Base-by-base conservation (phyloP, 805 yeast species). In the Kluyveromyces wickerhamii region DNA sequence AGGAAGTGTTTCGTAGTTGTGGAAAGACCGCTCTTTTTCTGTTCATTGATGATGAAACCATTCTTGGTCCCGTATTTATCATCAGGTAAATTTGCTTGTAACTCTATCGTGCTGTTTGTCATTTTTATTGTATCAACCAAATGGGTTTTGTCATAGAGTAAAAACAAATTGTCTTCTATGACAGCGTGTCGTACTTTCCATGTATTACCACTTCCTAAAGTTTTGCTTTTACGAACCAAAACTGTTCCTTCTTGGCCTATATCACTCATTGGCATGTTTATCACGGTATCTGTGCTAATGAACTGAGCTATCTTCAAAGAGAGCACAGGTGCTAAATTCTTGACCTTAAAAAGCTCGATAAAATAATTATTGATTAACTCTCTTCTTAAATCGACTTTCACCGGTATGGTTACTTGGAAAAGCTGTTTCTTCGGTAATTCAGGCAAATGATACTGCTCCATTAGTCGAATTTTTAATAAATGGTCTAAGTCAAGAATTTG, bases 161-260 rank as follows among this genome's bases (percentile, higher is more conserved):
- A 72, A 32, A 82, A 59, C 20, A 51, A 57, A 3, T 77, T 74
- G 0, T 79, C 79, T 39, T 76, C 79, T 13, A 79, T 66, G 27
- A 73, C 74, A 53, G 81, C 80, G 67, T 79, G 79, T 33, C 84
- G 60, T 4, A 74, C 67, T 49, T 75, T 79, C 94, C 94, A 82
- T 18, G 61, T 63, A 21, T 65, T 62, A 3, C 79, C 79, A 35
- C 77, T 60, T 7, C 84, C 79, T 47, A 59, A 29, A 5, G 63
- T 45, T 30, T 59, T 59, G 14, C 79, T 78, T 34, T 75, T 72
- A 29, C 80, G 66, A 40, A 83, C 69, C 10, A 81, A 58, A 30
- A 83, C 57, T 48, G 68, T 74, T 0, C 89, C 88, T 52, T 78
- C 82, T 49, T 75, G 77, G 21, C 62, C 52, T 2, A 71, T 69